Base-by-base conservation (phyloP, 495 filamentous ascomycete species). In the Penicillium cinerascens region DNA sequence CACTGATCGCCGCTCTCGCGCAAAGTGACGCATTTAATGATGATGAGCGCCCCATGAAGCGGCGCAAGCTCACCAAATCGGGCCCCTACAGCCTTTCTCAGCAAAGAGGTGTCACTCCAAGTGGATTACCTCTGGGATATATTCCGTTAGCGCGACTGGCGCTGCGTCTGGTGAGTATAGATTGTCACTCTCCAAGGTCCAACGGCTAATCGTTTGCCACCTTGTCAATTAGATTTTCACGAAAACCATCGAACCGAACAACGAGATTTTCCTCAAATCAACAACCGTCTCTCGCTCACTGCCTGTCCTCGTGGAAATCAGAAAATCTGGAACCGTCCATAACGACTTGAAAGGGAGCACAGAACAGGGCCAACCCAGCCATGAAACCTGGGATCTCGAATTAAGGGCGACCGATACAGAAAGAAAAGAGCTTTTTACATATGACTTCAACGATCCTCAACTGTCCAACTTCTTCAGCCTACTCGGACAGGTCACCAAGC, bases 121-220 rank as follows among this genome's bases (percentile, higher is more conserved):
- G 53, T 21, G 47, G 58, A 36, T 49, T 63, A 3, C 70, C 69
- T 40, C 16, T 51, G 39, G 69, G 69, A 0, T 71, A 75, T 42
- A 70, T 77, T 40, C 67, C 72, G 39, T 47, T 77, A 8, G 65
- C 64, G 49, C 65, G 70, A 5, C 53, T 74, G 44, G 22, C 47
- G 44, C 42, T 75, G 42, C 56, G 53, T 40, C 44, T 75, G 56
- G 72, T 75, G 59, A 58, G 65, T 59, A 44, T 41, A 15, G 16
- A 51, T 27, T 52, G 29, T 16, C 35, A 21, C 33, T 15, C n/a
- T n/a, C 23, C 20, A 22, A 17, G 6, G 42, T 20, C 17, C n/a
- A 41, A 29, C 15, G n/a, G 39, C 57, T 58, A 10, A 54, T 18
- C n/a, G 10, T 45, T 59, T 22, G 44, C 51, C 43, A 47, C 47